These are phyloP conservation scores for Eucalyptus sp. DNA, from an alignment of 345 rosid genomes.

Conservation along the genomic window DNA sequence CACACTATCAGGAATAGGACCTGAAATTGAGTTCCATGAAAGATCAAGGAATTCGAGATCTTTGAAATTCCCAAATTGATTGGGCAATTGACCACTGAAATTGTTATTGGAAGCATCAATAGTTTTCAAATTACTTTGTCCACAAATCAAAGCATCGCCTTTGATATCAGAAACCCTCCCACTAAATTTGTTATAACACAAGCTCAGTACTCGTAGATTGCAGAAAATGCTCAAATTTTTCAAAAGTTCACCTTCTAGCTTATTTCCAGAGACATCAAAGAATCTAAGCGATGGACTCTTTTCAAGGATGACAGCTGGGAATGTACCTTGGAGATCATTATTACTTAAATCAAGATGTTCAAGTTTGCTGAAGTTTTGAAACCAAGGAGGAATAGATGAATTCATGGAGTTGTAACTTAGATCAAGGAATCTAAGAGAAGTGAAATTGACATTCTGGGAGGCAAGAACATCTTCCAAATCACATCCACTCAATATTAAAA, in stretches of 20 bases:
- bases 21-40: background rate
- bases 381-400: background rate
- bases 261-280: background rate
- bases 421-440: background rate
- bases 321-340: background rate
- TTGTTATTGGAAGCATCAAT: background rate
- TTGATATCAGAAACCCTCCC: background rate
- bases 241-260: background rate
- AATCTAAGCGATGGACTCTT: background rate
- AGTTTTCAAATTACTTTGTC: background rate
- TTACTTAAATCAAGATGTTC: background rate
- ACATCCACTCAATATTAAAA: background rate
- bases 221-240: background rate
- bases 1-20: background rate
- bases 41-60: background rate
- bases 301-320: background rate
- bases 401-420: background rate
- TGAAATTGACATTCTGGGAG: background rate
- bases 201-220: accelerated
- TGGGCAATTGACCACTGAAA: background rate
- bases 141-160: background rate
- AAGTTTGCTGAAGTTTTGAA: background rate
- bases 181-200: background rate
- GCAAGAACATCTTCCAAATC: background rate
- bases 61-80: background rate